Conservation (phyloP, 1,284 basidiomycete genomes). For the Rhodotorula sp. region DNA sequence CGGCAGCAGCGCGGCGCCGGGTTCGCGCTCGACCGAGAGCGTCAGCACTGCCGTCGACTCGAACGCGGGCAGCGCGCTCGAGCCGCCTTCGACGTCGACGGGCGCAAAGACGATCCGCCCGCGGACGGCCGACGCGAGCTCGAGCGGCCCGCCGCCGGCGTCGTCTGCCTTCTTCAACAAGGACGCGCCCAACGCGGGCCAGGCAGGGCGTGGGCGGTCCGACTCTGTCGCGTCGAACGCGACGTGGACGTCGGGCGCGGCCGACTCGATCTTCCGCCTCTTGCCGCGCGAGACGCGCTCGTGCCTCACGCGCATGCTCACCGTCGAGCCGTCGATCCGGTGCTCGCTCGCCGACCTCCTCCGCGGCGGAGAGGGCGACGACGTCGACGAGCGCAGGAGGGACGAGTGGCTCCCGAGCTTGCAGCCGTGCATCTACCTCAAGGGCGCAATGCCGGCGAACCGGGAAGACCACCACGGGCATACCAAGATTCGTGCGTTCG, state of each 20-base stretch:
- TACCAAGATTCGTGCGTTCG: constrained; percentile 31
- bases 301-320: constrained; percentile 90
- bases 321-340: constrained; percentile 80
- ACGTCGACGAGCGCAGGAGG: constrained; percentile 37
- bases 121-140: background rate
- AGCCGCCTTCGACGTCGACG: background rate
- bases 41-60: constrained; percentile 3
- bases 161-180: constrained; percentile 13
- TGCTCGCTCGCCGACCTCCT: constrained; percentile 93
- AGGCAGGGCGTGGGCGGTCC: constrained; percentile 17
- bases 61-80: background rate
- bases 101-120: background rate
- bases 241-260: constrained; percentile 78
- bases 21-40: background rate
- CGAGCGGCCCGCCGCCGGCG: constrained; percentile 10
- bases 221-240: constrained; percentile 57
- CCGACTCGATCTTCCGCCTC: constrained; percentile 97
- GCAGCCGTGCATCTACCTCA: constrained; percentile 30
- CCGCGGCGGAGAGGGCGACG: constrained; percentile 61
- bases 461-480: constrained; percentile 30
- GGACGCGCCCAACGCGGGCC: background rate
- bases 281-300: constrained; percentile 87
- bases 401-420: constrained; percentile 51
- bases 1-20: background rate
- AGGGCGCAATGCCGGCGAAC: constrained; percentile 11